A percentile compares a stretch with the other conserved stretches of the same genome.
Evolutionary conservation across 306 rosid species (phyloP).

Genomic region (Heteromeles arbutifolia): DNA sequence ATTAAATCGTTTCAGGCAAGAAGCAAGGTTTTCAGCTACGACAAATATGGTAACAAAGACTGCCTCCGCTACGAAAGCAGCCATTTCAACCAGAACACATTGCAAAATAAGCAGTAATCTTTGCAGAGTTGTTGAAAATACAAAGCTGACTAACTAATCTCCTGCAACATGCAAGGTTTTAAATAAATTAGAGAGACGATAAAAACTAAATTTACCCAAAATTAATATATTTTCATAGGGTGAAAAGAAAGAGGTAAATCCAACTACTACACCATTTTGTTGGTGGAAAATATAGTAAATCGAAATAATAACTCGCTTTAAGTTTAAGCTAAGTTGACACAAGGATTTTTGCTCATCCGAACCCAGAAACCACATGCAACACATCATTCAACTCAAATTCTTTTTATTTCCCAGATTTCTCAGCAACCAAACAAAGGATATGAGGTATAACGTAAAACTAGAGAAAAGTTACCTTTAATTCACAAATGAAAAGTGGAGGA

Average conservation of each 20-base stretch:
- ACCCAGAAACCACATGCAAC: not conserved
- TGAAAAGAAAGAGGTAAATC: not conserved
- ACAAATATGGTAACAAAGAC: too few relatives aligned
- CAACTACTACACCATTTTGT: not conserved
- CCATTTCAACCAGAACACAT: too few relatives aligned
- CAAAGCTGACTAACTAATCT: slow-evolving; percentile 13
- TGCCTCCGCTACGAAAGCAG: too few relatives aligned
- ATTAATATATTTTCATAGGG: not conserved
- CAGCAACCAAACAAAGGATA: too few relatives aligned
- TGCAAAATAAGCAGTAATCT: too few relatives aligned
- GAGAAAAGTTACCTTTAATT: too few relatives aligned
- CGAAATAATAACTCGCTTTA: not conserved
- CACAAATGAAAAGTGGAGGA: too few relatives aligned
- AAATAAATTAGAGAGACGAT: slow-evolving; percentile 1
- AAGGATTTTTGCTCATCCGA: not conserved
- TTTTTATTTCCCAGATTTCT: too few relatives aligned
- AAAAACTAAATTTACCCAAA: not conserved
- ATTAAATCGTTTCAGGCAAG: too few relatives aligned
- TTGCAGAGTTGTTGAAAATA: not conserved
- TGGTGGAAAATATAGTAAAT: not conserved
- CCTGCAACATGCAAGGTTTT: slow-evolving; percentile 46
- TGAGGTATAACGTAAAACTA: too few relatives aligned
- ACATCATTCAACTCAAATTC: not conserved
- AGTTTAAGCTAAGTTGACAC: slow-evolving; percentile 1
- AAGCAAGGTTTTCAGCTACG: too few relatives aligned